Evolutionary conservation across 2,329 filamentous ascomycete species (phyloP).

Genomic region (Verticillium nubilum): DNA sequence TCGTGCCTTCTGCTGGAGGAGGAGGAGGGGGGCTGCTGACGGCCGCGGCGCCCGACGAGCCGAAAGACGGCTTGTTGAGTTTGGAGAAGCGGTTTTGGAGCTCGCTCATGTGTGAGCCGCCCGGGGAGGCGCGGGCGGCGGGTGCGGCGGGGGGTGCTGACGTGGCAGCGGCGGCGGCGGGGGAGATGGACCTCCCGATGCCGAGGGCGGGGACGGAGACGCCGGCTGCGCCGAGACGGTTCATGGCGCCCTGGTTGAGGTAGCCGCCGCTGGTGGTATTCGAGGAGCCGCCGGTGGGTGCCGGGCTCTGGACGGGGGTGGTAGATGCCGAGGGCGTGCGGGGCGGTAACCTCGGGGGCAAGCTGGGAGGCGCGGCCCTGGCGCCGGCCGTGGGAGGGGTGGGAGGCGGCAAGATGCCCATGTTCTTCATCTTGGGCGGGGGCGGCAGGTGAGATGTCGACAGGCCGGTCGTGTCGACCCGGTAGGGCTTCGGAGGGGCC

Average conservation of each 20-base stretch:
- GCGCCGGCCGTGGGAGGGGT: constrained; percentile 20
- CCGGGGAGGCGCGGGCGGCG: constrained; percentile 17
- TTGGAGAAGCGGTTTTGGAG: constrained; percentile 63
- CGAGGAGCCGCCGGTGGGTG: constrained; percentile 21
- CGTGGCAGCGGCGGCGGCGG: constrained; percentile 10
- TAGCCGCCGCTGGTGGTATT: constrained; percentile 25
- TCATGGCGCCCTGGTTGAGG: constrained; percentile 53
- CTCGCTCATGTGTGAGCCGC: constrained; percentile 50
- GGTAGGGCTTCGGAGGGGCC: constrained; percentile 59
- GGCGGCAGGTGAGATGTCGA: constrained; percentile 63
- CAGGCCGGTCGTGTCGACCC: constrained; percentile 65
- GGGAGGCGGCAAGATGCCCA: constrained; percentile 25
- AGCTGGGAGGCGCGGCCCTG: constrained; percentile 50
- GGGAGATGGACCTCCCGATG: constrained; percentile 46
- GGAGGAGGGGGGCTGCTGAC: constrained; percentile 10
- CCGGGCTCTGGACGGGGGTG: constrained; percentile 5
- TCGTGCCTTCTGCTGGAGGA: constrained; percentile 44
- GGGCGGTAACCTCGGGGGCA: constrained; percentile 64
- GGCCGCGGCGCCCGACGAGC: constrained; percentile 6
- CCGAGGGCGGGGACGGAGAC: constrained; percentile 74
- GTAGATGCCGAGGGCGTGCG: constrained; percentile 30
- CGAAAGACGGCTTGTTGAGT: constrained; percentile 33
- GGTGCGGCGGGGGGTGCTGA: constrained; percentile 22
- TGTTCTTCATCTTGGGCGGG: constrained; percentile 55
- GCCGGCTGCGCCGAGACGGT: constrained; percentile 65